A percentile compares a stretch with the other conserved stretches of the same genome.
phyloP scores from a whole-genome alignment of 139 green algal genomes.

The Chlorella sp. region DNA sequence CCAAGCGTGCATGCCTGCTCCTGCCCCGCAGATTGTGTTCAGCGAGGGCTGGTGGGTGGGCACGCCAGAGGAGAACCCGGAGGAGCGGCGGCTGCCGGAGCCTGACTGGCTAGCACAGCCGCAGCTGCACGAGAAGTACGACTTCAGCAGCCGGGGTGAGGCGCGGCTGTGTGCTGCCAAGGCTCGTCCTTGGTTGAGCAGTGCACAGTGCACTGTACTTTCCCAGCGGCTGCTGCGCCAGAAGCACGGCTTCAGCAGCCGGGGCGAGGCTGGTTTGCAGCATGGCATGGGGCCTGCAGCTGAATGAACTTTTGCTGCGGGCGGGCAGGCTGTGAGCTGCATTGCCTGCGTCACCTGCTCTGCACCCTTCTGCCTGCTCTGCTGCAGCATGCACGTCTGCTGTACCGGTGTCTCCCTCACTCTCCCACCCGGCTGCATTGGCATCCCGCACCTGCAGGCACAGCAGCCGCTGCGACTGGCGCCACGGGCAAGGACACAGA shows the following conservation, averaged over 20 bases:
- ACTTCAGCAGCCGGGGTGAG: constrained; percentile 25
- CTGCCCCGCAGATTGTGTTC: constrained; percentile 86
- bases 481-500: background rate
- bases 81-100: constrained; percentile 80
- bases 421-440: too few species aligned
- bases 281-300: too few species aligned
- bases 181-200: too few species aligned
- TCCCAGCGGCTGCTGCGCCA: background rate
- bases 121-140: constrained; percentile 20
- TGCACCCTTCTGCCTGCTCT: too few species aligned
- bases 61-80: constrained; percentile 81
- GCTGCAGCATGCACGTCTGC: too few species aligned
- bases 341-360: too few species aligned
- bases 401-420: too few species aligned
- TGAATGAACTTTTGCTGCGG: too few species aligned
- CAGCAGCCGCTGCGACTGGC: background rate
- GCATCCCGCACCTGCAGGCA: too few species aligned
- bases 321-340: too few species aligned
- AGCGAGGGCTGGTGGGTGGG: constrained; percentile 83
- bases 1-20: too few species aligned
- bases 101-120: constrained; percentile 55
- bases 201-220: too few species aligned
- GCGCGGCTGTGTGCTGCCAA: background rate
- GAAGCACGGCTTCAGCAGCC: background rate
- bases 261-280: background rate